Conservation (phyloP, 2,329 filamentous ascomycete species). For the Fusarium albosuccineum region DNA sequence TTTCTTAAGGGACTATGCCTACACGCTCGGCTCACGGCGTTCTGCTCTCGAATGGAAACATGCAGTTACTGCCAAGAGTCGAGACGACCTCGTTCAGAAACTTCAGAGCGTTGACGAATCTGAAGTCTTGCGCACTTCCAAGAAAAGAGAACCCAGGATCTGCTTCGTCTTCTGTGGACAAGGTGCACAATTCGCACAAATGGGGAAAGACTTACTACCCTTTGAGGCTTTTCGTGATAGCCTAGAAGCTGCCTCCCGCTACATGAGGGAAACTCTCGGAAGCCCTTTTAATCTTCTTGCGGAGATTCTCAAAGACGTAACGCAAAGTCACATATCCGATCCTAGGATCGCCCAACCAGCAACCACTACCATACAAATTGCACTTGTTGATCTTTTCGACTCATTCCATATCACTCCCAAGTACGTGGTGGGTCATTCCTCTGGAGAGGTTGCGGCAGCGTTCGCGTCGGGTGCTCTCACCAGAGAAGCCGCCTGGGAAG, state of each 20-base stretch:
- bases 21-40: conserved; percentile 61
- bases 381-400: conserved; percentile 56
- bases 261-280: conserved; percentile 48
- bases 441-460: conserved; percentile 62
- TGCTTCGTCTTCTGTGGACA: conserved; percentile 61
- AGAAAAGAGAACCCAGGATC: conserved; percentile 47
- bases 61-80: conserved; percentile 53
- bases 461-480: conserved; percentile 55
- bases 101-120: conserved; percentile 39
- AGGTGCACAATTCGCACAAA: conserved; percentile 58
- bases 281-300: conserved; percentile 52
- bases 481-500: conserved; percentile 55
- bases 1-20: conserved; percentile 58
- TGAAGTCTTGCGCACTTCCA: conserved; percentile 42
- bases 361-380: conserved; percentile 58
- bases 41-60: conserved; percentile 60
- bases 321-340: conserved; percentile 48
- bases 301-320: conserved; percentile 51
- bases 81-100: conserved; percentile 50
- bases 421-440: conserved; percentile 60
- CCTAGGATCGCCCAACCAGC: conserved; percentile 57
- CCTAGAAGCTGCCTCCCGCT: conserved; percentile 51
- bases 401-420: conserved; percentile 50
- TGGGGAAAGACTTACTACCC: conserved; percentile 57
- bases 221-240: conserved; percentile 58